phyloP scores from a whole-genome alignment of 805 yeast species.

The Starmerella potacharoeniae region DNA sequence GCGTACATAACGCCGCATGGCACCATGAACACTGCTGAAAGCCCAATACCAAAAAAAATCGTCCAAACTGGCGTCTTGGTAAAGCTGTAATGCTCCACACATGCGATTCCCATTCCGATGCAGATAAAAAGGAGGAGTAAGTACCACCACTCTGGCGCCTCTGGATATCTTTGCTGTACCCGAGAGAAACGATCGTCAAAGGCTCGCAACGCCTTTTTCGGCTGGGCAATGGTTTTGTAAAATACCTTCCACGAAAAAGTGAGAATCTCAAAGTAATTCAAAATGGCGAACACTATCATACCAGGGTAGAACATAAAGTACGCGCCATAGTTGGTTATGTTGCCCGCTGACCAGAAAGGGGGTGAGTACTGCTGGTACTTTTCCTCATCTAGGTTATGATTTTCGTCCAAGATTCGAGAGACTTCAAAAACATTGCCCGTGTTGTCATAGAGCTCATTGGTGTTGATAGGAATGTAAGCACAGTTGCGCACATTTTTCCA shows the following conservation, averaged over 20 bases:
- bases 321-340: slow-evolving; percentile 46
- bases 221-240: neutral
- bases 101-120: slow-evolving; percentile 35
- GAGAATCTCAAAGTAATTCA: slow-evolving; percentile 29
- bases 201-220: slow-evolving; percentile 26
- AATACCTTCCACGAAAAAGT: slow-evolving; percentile 8
- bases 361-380: slow-evolving; percentile 47
- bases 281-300: slow-evolving; percentile 38
- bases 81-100: slow-evolving; percentile 29
- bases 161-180: slow-evolving; percentile 45
- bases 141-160: slow-evolving; percentile 42
- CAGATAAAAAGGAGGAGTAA: slow-evolving; percentile 31
- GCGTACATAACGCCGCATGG: slow-evolving; percentile 40
- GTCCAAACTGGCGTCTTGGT: slow-evolving; percentile 30
- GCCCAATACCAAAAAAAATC: slow-evolving; percentile 37
- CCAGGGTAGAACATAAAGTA: slow-evolving; percentile 46
- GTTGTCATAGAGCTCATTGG: slow-evolving; percentile 33
- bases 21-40: slow-evolving; percentile 41
- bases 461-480: slow-evolving; percentile 41
- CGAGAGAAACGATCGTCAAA: slow-evolving; percentile 44
- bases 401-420: slow-evolving; percentile 36
- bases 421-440: slow-evolving; percentile 36
- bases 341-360: slow-evolving; percentile 53
- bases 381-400: slow-evolving; percentile 34
- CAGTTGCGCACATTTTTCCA: slow-evolving; percentile 42